Conservation (phyloP, 257 asterid species). For the Linderniella brevidens region DNA sequence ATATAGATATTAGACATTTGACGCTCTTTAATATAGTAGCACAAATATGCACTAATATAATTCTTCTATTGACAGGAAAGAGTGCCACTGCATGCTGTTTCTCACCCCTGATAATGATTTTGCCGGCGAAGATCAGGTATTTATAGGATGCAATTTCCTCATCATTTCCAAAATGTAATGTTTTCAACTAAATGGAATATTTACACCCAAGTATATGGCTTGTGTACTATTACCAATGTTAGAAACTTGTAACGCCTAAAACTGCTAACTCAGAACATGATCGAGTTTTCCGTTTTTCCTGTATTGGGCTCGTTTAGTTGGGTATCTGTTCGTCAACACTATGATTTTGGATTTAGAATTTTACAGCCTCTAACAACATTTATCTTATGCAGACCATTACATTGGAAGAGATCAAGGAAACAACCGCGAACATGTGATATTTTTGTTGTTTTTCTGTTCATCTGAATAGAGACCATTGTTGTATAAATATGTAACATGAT, state of each 20-base stretch:
- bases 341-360: background rate
- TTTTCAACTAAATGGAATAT: background rate
- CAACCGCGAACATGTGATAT: conserved; percentile 59
- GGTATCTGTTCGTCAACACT: background rate
- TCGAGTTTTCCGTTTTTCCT: too few relatives aligned
- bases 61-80: conserved; percentile 34
- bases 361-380: background rate
- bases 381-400: conserved; percentile 43
- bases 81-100: conserved; percentile 82
- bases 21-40: too few relatives aligned
- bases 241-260: too few relatives aligned
- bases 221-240: too few relatives aligned
- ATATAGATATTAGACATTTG: too few relatives aligned
- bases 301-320: too few relatives aligned
- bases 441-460: conserved; percentile 6
- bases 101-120: conserved; percentile 64
- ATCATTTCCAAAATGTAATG: too few relatives aligned
- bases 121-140: conserved; percentile 71
- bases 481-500: conserved; percentile 15
- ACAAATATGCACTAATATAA: background rate
- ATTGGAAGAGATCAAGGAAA: conserved; percentile 62
- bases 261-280: too few relatives aligned
- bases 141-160: background rate
- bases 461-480: conserved; percentile 8
- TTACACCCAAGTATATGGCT: background rate